These are phyloP conservation scores for Adenanthera pavonina DNA, from an alignment of 306 rosid genomes.

Conservation along the genomic window DNA sequence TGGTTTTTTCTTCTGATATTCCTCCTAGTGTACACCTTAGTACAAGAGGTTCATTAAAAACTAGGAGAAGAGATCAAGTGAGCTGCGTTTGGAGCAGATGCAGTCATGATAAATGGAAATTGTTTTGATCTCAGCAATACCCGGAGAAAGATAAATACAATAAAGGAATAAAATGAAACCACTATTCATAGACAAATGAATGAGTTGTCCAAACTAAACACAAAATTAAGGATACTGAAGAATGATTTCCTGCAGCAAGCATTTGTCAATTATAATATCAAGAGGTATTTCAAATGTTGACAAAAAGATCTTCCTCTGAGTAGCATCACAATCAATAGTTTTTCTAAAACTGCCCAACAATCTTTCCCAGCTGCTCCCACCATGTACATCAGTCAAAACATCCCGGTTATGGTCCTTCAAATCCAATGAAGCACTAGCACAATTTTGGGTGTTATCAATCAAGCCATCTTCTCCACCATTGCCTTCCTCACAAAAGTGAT, in stretches of 20 bases:
- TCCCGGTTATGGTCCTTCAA: constrained; percentile 42
- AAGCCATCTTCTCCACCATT: constrained; percentile 43
- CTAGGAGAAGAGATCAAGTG: background rate
- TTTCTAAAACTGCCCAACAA: constrained; percentile 62
- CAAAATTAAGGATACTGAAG: constrained; percentile 84
- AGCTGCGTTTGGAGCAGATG: background rate
- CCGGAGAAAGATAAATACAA: constrained; percentile 25
- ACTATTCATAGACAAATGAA: constrained; percentile 26
- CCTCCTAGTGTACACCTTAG: background rate
- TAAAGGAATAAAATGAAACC: constrained; percentile 22
- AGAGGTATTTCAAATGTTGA: constrained; percentile 78
- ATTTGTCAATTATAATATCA: constrained; percentile 86
- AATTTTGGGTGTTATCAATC: constrained; percentile 41
- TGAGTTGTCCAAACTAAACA: constrained; percentile 25
- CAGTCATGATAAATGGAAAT: constrained; percentile 14
- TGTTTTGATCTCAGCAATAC: constrained; percentile 10
- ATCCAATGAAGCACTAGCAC: constrained; percentile 47
- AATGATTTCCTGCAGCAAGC: constrained; percentile 85
- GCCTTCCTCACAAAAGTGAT: constrained; percentile 42
- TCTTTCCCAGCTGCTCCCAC: constrained; percentile 93
- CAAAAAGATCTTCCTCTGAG: constrained; percentile 45
- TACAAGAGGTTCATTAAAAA: background rate
- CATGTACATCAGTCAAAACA: constrained; percentile 53
- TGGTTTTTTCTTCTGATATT: background rate
- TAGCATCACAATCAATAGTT: constrained; percentile 42